Base-by-base conservation (phyloP, 2,329 filamentous ascomycete genomes). In the Exophiala dermatitidis region DNA sequence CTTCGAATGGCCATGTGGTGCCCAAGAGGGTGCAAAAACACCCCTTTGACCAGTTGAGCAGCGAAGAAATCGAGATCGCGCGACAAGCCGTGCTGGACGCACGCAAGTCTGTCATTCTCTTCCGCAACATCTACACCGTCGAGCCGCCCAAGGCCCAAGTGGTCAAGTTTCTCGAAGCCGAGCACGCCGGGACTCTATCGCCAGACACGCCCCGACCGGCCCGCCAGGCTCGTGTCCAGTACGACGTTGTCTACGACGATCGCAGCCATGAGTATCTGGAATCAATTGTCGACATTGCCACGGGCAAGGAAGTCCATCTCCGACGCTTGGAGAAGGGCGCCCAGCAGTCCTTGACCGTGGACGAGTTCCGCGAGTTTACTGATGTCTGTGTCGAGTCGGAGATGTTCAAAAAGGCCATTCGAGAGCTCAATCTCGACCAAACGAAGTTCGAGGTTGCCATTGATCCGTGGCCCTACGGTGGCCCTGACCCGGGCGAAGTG, bases 391-490 rank as follows among this genome's bases (percentile, higher is more conserved):
- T 76, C 48, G 69, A 69, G 32, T 82, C 78, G 1, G 73, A 74
- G 2, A 62, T 74, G n/a, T 82, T 80, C 57, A 71, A 78, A 60
- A 63, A 73, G 48, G 76, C 75, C 0, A 62, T 79, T 4, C 69
- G 73, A 1, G 73, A 79, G 34, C 74, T 80, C 52, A 70, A 76
- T 32, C 65, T 80, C 1, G 77, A 77, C 1, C 72, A 78, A n/a
- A n/a, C n/a, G 52, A 77, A 77, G 0, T 80, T 80, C 54, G 75
- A 78, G 46, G 67, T 79, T n/a, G 69, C 76, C 2, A 71, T 80
- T 52, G 78, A 79, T 58, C 77, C 78, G 36, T 80, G 75, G 74
- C 77, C 77, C 4, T 80, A 80, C 62, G 77, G 78, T 31, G 76
- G 77, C n/a, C 67, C 74, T 5, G 75, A 79, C 52, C 60, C 66